Conservation (phyloP, 805 yeast genomes). For the Middelhovenomyces tepae region DNA sequence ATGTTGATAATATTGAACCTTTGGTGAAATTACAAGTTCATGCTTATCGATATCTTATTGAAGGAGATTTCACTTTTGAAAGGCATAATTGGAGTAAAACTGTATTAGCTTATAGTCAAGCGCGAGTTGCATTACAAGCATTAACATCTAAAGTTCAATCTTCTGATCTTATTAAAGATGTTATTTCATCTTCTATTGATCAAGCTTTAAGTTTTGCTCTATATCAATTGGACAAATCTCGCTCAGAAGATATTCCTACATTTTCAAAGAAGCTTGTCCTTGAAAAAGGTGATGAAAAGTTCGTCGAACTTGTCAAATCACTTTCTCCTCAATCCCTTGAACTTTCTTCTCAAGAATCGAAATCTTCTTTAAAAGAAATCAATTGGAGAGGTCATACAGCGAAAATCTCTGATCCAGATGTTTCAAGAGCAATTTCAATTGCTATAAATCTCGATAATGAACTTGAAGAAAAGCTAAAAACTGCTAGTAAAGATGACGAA, state of each 20-base stretch:
- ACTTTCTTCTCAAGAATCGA: conserved; percentile 12
- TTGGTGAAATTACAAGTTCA: conserved; percentile 18
- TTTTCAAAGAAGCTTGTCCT: conserved; percentile 38
- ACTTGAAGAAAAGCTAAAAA: conserved; percentile 15
- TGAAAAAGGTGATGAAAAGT: conserved; percentile 24
- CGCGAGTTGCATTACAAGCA: conserved; percentile 52
- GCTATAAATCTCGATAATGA: conserved; percentile 22
- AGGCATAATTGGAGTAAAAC: conserved; percentile 50
- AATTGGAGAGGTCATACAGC: conserved; percentile 59
- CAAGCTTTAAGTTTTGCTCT: conserved; percentile 53
- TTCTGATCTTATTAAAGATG: conserved; percentile 39
- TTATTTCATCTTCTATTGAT: conserved; percentile 52
- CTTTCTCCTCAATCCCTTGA: conserved; percentile 25
- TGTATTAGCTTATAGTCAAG: conserved; percentile 44
- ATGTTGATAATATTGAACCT: conserved; percentile 13
- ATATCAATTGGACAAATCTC: conserved; percentile 31
- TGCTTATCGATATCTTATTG: conserved; percentile 35
- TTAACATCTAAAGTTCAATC: conserved; percentile 30
- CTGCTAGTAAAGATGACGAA: conserved; percentile 11
- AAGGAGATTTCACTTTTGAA: conserved; percentile 43
- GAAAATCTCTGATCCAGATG: conserved; percentile 55
- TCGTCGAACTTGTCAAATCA: conserved; percentile 33
- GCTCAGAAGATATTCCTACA: conserved; percentile 41
- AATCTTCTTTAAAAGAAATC: conserved; percentile 35
- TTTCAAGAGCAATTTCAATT: conserved; percentile 38